Percentiles rank a stretch among this genome's conserved stretches.
phyloP scores from a whole-genome alignment of 1,284 basidiomycete genomes.

The Lignosus rhinocerotis region DNA sequence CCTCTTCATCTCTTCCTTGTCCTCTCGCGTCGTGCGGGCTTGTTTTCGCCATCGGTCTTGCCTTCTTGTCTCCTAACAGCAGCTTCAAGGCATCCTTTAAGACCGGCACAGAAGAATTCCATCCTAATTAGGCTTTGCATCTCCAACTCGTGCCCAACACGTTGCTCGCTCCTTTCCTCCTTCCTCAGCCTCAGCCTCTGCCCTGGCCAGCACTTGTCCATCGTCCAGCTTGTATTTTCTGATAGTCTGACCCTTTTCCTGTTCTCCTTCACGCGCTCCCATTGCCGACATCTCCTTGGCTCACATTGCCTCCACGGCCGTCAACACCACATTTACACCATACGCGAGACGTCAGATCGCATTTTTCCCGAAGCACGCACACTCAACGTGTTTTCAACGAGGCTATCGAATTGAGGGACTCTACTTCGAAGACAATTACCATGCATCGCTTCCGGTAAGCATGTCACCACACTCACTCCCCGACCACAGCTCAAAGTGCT shows the following conservation, averaged over 20 bases:
- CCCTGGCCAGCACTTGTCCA: conserved; percentile 3
- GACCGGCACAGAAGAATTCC: conserved; percentile 18
- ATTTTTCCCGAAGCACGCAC: conserved; percentile 27
- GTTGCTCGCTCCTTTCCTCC: conserved; percentile 55
- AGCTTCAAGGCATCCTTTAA: conserved; percentile 16
- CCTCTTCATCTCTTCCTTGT: not conserved
- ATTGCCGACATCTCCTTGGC: conserved; percentile 24
- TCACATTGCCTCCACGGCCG: conserved; percentile 13
- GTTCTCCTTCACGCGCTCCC: conserved; percentile 9
- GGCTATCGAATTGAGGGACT: conserved; percentile 35
- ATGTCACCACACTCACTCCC: conserved; percentile 20
- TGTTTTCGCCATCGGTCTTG: not conserved
- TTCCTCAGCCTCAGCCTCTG: conserved; percentile 19
- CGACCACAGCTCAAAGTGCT: conserved; percentile 24
- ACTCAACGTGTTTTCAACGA: conserved; percentile 68
- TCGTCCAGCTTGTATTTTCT: conserved; percentile 19
- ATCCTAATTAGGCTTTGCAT: conserved; percentile 17
- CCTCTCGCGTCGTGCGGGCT: not conserved
- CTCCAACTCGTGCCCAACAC: conserved; percentile 70
- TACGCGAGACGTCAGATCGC: conserved; percentile 20
- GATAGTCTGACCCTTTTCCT: conserved; percentile 22
- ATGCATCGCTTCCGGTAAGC: conserved; percentile 85
- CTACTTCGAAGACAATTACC: conserved; percentile 29
- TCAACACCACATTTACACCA: conserved; percentile 4
- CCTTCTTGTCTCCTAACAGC: conserved; percentile 10